Evolutionary conservation across 2,329 filamentous ascomycete genomes (phyloP).

Genomic region (Fusarium gaditjirri): DNA sequence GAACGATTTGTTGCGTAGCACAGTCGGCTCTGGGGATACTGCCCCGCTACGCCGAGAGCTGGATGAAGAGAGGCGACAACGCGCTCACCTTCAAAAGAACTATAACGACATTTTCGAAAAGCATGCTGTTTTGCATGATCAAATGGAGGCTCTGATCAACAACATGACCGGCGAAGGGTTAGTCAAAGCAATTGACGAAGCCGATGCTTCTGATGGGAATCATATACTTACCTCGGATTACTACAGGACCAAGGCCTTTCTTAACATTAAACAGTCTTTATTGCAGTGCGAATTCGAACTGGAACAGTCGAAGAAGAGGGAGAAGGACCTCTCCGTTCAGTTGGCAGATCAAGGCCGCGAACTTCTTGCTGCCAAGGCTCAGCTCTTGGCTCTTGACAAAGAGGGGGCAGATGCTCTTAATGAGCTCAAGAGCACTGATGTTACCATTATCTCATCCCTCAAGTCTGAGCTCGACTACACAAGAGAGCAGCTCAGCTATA

Average conservation of each 20-base stretch:
- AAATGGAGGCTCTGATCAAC: slow-evolving; percentile 65
- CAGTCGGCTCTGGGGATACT: slow-evolving; percentile 64
- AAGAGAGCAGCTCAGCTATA: slow-evolving; percentile 61
- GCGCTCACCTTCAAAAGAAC: slow-evolving; percentile 63
- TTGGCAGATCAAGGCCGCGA: slow-evolving; percentile 66
- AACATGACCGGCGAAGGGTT: slow-evolving; percentile 66
- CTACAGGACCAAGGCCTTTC: slow-evolving; percentile 64
- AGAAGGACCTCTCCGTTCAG: slow-evolving; percentile 58
- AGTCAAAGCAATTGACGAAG: slow-evolving; percentile 55
- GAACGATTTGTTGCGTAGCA: slow-evolving; percentile 67
- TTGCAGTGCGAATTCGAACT: slow-evolving; percentile 59
- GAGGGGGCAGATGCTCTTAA: slow-evolving; percentile 65
- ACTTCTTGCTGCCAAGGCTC: slow-evolving; percentile 61
- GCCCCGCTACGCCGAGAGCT: slow-evolving; percentile 65
- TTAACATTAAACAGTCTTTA: slow-evolving; percentile 62
- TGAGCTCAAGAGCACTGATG: slow-evolving; percentile 68
- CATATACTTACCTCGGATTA: slow-evolving; percentile 58
- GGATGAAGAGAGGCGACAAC: slow-evolving; percentile 63
- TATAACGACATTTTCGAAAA: slow-evolving; percentile 69
- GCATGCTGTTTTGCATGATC: slow-evolving; percentile 65
- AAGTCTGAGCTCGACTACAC: slow-evolving; percentile 67
- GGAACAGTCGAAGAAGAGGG: slow-evolving; percentile 55
- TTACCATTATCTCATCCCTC: slow-evolving; percentile 67
- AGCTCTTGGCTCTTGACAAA: slow-evolving; percentile 65
- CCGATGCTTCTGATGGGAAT: slow-evolving; percentile 36